A percentile compares a stretch with the other conserved stretches of the same genome.
These are phyloP conservation scores for Aureobasidium sp. DNA, from an alignment of 2,329 filamentous ascomycete species.

Conservation along the genomic window DNA sequence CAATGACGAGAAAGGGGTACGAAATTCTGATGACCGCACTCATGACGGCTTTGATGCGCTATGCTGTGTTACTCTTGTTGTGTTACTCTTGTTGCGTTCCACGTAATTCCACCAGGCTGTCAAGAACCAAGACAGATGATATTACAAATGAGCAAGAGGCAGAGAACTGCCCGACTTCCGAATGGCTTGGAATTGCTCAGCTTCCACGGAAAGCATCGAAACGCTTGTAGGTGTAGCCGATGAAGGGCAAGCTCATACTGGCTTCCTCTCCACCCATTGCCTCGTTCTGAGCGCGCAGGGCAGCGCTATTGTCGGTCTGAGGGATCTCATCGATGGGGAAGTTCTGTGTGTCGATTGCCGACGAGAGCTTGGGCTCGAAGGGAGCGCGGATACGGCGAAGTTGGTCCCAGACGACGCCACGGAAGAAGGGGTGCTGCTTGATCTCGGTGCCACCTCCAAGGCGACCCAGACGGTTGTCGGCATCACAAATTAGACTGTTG, in stretches of 20 bases:
- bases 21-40: not conserved
- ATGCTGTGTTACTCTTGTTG: not conserved
- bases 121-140: not conserved
- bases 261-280: constrained; percentile 73
- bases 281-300: constrained; percentile 73
- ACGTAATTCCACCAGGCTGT: not conserved
- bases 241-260: constrained; percentile 93
- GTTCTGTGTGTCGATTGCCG: constrained; percentile 93
- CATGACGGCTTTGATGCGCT: not conserved
- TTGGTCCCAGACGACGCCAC: constrained; percentile 88
- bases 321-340: constrained; percentile 99
- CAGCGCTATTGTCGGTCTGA: constrained; percentile 85
- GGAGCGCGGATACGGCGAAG: constrained; percentile 87
- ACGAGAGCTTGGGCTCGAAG: constrained; percentile 88
- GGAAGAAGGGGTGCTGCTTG: constrained; percentile 92
- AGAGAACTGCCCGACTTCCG: not conserved
- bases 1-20: not conserved
- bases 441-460: constrained; percentile 79
- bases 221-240: constrained; percentile 95
- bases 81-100: not conserved
- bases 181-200: constrained; percentile 15
- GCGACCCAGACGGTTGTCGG: constrained; percentile 81
- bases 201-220: constrained; percentile 58
- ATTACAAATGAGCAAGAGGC: not conserved
- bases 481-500: constrained; percentile 79